Base-by-base conservation (phyloP, 1,139 yeast genomes). In the Meyerozyma athensensis region DNA sequence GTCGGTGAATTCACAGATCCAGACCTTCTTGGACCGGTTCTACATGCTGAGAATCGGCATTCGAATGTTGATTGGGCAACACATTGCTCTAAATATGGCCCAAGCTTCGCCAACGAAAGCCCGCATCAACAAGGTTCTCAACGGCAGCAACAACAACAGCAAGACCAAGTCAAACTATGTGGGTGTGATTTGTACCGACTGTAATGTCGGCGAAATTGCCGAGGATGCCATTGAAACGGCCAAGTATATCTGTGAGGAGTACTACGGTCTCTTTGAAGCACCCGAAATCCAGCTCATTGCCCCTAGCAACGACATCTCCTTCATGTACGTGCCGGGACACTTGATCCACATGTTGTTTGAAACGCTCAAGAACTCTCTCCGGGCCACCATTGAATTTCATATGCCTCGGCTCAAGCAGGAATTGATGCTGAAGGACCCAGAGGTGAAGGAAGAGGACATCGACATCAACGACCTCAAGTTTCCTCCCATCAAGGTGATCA, bases 241-340 rank as follows among this genome's bases (percentile, higher is more conserved):
- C 4, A 71, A 86, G 45, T 86, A 82, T 54, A 85, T 87, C 34
- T 86, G 95, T 59, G 95, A 86, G 53, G 95, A 86, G 52, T 85
- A 85, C 61, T 86, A 85, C 54, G 92, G 92, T 3, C 65, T 86
- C 17, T 79, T 80, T 53, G 94, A 84, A 46, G 87, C 92, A 1
- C 95, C 95, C 3, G 74, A 81, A 47, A 86, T 86, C 23, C 83
- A 82, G 49, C 65, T 86, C 38, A 79, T 83, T 43, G 84, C 92
- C 44, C 82, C 85, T 3, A 74, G 75, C 17, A 79, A 81, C 49
- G 72, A 65, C 46, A 74, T 84, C 47, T 74, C 72, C 45, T 86
- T 86, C 60, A 84, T 86, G 87, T 86, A 86, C 52, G 95, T 86
- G 5, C 95, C 95, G 2, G 95, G 95, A 9, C 96, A 86, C 61